These are phyloP conservation scores for Globisporangium radiosum DNA, from an alignment of 352 stramenopile species.

Conservation along the genomic window DNA sequence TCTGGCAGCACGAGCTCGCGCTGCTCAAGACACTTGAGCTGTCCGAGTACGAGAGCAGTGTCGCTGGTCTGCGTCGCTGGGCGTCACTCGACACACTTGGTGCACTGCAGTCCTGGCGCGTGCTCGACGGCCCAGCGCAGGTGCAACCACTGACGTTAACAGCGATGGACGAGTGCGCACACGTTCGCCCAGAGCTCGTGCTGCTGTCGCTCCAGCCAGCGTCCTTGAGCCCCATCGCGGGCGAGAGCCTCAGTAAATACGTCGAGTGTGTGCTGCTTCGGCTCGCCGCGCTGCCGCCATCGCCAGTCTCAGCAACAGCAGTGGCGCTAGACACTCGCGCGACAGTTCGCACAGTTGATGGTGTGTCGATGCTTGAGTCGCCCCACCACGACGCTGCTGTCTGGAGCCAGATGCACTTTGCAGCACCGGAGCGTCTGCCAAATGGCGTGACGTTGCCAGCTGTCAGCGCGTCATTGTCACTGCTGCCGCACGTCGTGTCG, in stretches of 20 bases:
- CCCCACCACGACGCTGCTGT: conserved; percentile 24
- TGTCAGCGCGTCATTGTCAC: too few species aligned
- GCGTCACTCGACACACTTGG: not conserved
- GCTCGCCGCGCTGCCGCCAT: conserved; percentile 5
- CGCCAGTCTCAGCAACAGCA: not conserved
- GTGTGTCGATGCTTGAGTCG: conserved; percentile 15
- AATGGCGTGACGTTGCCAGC: too few species aligned
- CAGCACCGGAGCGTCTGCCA: too few species aligned
- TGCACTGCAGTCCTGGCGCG: conserved; percentile 20
- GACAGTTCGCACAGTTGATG: too few species aligned
- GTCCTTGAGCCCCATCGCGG: conserved; percentile 23
- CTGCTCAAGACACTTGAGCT: conserved; percentile 20
- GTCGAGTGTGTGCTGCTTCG: conserved; percentile 24
- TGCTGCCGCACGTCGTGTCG: not conserved
- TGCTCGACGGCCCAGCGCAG: conserved; percentile 7
- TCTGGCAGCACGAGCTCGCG: conserved; percentile 34
- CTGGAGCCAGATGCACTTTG: conserved; percentile 26
- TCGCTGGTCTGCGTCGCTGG: not conserved
- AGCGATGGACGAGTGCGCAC: conserved; percentile 3
- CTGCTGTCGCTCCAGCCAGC: conserved; percentile 25
- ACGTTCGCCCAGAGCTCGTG: conserved; percentile 17
- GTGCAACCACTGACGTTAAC: not conserved
- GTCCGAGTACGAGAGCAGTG: not conserved
- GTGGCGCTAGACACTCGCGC: too few species aligned
- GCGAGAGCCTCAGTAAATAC: conserved; percentile 31